Evolutionary conservation across 371 early-diverging fungal genomes (phyloP).

Genomic region (Rhizomucor miehei): DNA sequence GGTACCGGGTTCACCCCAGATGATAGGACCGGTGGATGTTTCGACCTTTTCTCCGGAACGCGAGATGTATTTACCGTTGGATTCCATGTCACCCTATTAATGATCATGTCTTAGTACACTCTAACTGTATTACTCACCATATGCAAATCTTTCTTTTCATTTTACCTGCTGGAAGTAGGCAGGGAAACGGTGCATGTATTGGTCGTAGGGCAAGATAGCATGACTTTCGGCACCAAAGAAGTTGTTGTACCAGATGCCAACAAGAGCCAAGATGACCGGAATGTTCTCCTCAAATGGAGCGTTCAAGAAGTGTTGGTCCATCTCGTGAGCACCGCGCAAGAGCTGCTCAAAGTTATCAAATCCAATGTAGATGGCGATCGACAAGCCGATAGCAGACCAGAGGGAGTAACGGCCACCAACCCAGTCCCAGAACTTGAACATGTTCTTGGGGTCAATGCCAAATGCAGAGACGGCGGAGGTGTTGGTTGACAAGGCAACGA

Average conservation of each 20-base stretch:
- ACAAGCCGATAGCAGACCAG: slow-evolving; percentile 99
- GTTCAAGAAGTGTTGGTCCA: slow-evolving; percentile 95
- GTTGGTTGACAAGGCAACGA: slow-evolving; percentile 98
- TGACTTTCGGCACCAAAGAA: slow-evolving; percentile 93
- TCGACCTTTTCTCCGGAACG: slow-evolving; percentile 75
- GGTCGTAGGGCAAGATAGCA: slow-evolving; percentile 98
- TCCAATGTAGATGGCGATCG: slow-evolving; percentile 95
- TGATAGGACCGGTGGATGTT: slow-evolving; percentile 94
- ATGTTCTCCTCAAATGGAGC: slow-evolving; percentile 89
- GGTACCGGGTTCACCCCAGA: slow-evolving; percentile 99
- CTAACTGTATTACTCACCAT: background rate
- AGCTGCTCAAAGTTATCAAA: slow-evolving; percentile 94
- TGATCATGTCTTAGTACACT: slow-evolving; percentile 7
- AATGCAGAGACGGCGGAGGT: slow-evolving; percentile 86
- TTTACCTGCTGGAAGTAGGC: slow-evolving; percentile 93
- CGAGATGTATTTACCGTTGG: slow-evolving; percentile 96
- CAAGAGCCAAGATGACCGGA: slow-evolving; percentile 88
- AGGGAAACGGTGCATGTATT: slow-evolving; percentile 95
- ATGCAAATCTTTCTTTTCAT: background rate
- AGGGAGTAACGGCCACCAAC: slow-evolving; percentile 99
- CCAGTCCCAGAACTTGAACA: slow-evolving; percentile 99
- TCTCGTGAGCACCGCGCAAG: slow-evolving; percentile 91
- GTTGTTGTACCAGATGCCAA: slow-evolving; percentile 99
- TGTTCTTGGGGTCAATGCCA: slow-evolving; percentile 91
- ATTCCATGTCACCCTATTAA: slow-evolving; percentile 96